Evolutionary conservation across 1,284 basidiomycete species (phyloP), one percentile per base, ranked within the genome.

Genomic region (Termitomyces sp.): DNA sequence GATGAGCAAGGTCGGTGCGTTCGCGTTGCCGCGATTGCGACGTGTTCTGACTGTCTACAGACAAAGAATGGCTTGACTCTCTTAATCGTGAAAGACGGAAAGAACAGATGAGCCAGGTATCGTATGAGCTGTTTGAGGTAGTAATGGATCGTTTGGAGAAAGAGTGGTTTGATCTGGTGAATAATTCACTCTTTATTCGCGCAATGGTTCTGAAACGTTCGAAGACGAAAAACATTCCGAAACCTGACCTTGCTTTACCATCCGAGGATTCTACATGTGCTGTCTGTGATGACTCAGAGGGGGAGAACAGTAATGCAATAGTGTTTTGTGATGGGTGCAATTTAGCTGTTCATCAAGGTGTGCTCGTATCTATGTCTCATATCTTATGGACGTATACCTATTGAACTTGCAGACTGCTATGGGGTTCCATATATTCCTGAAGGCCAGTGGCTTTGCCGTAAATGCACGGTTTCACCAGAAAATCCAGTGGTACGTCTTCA

Each of bases 291-390:
- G 96, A 99, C 66, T 92, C 94, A 2, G 97, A 99, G 66, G 96
- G 94, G 60, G 97, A 99, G 72, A 98, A 98, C 68, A 92, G 90
- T 56, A 99, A 99, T 67, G 97, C 95, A 5, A 99, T 99, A 62
- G 96, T 99, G 15, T 99, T 99, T 68, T 99, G 97, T 70, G 97
- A 99, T 68, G 97, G 97, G 0, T 99, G 97, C 71, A 99, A 99
- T 69, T 77, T 99, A 28, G 97, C 97, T 7, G 96, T 99, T 4
- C 97, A 99, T 73, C 97, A 99, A 81, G 93, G 92, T 90, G 60
- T 53, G 80, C 64, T 12, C 31, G 15, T n/a, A 17, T 48, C 47
- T 26, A 13, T 28, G 24, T 13, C 26, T 36, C 28, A 24, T 7
- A 30, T 19, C 17, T 28, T 46, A 26, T 36, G 52, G 12, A 15